Evolutionary conservation across 306 rosid genomes (phyloP).

Genomic region (Vigna radiata): DNA sequence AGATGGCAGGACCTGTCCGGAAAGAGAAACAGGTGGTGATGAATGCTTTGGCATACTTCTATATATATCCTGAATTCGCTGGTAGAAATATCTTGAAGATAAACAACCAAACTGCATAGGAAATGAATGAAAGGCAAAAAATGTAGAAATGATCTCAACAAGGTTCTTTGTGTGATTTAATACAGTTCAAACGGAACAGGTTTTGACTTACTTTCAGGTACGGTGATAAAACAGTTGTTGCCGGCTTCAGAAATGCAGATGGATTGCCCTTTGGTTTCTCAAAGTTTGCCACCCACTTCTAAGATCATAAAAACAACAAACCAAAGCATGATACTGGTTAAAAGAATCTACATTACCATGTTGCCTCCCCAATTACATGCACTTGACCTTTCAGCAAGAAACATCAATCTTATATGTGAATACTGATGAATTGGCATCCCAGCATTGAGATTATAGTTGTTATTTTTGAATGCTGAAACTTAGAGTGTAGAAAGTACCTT

Average conservation of each 20-base stretch:
- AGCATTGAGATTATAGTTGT: conserved; percentile 2
- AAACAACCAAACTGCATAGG: conserved; percentile 91
- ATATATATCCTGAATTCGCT: conserved; percentile 69
- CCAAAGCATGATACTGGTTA: conserved; percentile 18
- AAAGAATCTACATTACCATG: neutral
- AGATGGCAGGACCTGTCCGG: conserved; percentile 75
- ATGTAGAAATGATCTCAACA: neutral
- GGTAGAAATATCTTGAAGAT: conserved; percentile 91
- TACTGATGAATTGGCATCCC: neutral
- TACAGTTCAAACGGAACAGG: conserved; percentile 12
- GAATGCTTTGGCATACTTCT: conserved; percentile 70
- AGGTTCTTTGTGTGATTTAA: neutral
- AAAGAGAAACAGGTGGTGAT: conserved; percentile 86
- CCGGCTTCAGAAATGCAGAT: conserved; percentile 82
- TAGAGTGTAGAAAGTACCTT: conserved; percentile 56
- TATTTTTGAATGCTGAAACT: neutral
- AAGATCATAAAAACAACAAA: conserved; percentile 26
- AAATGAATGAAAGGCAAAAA: conserved; percentile 34
- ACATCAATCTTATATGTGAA: conserved; percentile 17
- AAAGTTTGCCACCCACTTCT: conserved; percentile 90
- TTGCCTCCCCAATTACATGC: conserved; percentile 31
- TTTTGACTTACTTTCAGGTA: conserved; percentile 82
- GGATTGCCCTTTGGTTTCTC: conserved; percentile 97
- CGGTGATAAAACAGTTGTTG: conserved; percentile 89
- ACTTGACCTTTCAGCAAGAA: conserved; percentile 35